Evolutionary conservation across 1,139 yeast species (phyloP).

Genomic region (Sugiyamaella xylanicola): DNA sequence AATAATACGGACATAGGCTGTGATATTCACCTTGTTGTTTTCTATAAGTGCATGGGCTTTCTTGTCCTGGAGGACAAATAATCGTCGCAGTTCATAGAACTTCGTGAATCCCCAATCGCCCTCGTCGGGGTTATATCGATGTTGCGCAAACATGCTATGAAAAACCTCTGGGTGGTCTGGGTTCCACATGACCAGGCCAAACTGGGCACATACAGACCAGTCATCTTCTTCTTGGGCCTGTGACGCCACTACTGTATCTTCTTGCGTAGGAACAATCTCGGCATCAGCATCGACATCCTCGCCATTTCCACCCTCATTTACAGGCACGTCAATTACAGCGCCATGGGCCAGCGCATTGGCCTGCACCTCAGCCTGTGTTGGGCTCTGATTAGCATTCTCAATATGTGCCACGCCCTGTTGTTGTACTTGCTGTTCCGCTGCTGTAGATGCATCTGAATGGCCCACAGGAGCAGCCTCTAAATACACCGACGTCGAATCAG

Average conservation of each 20-base stretch:
- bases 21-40: constrained; percentile 63
- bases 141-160: constrained; percentile 67
- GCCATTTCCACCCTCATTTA: neutral
- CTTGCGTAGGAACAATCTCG: neutral
- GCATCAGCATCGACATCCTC: neutral
- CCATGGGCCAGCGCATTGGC: neutral
- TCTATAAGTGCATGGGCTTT: constrained; percentile 51
- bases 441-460: neutral
- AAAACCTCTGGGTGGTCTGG: constrained; percentile 67
- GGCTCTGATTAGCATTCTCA: neutral
- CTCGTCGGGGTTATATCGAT: constrained; percentile 72
- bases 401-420: too few relatives aligned
- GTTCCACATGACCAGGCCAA: constrained; percentile 83
- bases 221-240: constrained; percentile 44
- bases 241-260: constrained; percentile 32
- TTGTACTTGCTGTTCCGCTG: neutral
- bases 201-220: constrained; percentile 92
- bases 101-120: constrained; percentile 96
- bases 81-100: constrained; percentile 61
- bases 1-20: constrained; percentile 74
- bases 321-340: neutral
- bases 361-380: constrained; percentile 8
- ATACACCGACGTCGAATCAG: constrained; percentile 40
- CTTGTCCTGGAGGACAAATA: constrained; percentile 41
- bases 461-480: constrained; percentile 39